Conservation (phyloP, 169 alveolate species). For the Prorocentrum cordatum region DNA sequence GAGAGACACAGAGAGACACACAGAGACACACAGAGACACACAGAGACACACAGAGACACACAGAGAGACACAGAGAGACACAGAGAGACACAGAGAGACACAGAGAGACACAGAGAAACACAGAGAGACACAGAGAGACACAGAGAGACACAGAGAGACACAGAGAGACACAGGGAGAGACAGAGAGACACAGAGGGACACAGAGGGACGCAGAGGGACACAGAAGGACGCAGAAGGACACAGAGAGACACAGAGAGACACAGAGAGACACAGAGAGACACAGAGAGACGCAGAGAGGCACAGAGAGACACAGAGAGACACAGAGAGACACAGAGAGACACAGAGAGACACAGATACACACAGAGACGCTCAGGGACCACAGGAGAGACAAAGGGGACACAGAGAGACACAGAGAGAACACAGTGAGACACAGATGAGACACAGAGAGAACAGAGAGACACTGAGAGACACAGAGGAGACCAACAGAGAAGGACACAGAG, state of each 20-base stretch:
- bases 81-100: not conserved
- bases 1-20: not conserved
- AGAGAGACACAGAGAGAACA: constrained; percentile 23
- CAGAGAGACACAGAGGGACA: not conserved
- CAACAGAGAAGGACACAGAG: not conserved
- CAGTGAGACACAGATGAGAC: too few relatives aligned
- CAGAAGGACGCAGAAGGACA: not conserved
- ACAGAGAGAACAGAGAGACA: constrained; percentile 24
- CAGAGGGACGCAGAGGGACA: not conserved
- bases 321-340: not conserved
- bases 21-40: not conserved
- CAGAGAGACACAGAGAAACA: not conserved
- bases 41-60: not conserved
- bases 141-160: not conserved
- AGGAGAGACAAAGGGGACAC: constrained; percentile 3
- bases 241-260: not conserved
- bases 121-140: not conserved
- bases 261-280: constrained; percentile 4
- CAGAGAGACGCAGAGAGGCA: not conserved
- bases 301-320: not conserved
- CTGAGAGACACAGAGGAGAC: constrained; percentile 24
- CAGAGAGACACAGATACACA: not conserved
- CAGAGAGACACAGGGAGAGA: not conserved
- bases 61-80: not conserved
- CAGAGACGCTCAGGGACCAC: not conserved